Evolutionary conservation across 2,329 filamentous ascomycete species (phyloP).

Genomic region (Pleomassaria siparia): DNA sequence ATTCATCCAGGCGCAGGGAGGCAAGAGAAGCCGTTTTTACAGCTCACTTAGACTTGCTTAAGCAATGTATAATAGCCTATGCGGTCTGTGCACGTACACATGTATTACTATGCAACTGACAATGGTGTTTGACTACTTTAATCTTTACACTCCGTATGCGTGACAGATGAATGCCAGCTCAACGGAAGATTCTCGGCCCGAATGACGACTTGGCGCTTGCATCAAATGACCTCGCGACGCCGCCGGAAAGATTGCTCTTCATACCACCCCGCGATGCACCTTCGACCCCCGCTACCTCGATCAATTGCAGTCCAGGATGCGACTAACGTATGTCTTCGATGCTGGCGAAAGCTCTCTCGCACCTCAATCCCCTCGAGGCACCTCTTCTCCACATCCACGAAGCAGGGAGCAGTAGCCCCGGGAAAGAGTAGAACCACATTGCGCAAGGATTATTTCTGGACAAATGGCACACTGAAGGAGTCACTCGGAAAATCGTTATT

Average conservation of each 20-base stretch:
- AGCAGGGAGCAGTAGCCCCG: constrained; percentile 31
- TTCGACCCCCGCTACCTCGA: constrained; percentile 36
- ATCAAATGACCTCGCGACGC: constrained; percentile 11
- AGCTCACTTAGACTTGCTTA: constrained; percentile 22
- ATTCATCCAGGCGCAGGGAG: constrained; percentile 24
- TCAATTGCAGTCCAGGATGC: constrained; percentile 31
- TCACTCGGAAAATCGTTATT: constrained; percentile 25
- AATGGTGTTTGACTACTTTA: not conserved
- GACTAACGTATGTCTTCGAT: constrained; percentile 35
- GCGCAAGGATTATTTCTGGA: constrained; percentile 43
- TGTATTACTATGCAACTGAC: constrained; percentile 4
- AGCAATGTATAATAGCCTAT: constrained; percentile 28
- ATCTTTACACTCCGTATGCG: not conserved
- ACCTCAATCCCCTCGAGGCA: constrained; percentile 23
- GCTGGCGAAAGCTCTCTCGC: constrained; percentile 33
- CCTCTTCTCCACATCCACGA: constrained; percentile 30
- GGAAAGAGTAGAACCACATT: constrained; percentile 35
- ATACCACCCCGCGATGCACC: constrained; percentile 38
- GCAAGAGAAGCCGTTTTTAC: constrained; percentile 12
- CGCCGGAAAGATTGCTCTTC: constrained; percentile 4
- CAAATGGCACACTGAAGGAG: constrained; percentile 38
- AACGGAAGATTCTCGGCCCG: constrained; percentile 1
- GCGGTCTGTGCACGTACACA: constrained; percentile 9
- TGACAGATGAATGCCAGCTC: not conserved
- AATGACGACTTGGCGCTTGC: constrained; percentile 7